Evolutionary conservation across 164 flowering plant species (phyloP), one percentile per base, ranked within the genome.

Genomic region (Vitis rotundifolia): DNA sequence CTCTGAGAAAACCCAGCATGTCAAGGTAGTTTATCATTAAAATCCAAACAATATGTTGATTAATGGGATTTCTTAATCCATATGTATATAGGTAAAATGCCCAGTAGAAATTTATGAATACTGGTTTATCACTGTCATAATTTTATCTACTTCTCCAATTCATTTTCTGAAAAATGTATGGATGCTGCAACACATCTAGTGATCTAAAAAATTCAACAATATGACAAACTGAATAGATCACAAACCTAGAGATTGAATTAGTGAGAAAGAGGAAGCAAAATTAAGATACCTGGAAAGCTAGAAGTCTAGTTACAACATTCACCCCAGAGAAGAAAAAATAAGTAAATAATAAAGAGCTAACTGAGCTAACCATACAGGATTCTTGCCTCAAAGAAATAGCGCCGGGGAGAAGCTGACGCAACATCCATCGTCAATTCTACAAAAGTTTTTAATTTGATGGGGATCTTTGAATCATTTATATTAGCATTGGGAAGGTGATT

Each of bases 381-480:
- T 60, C 88, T 85, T 84, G 85, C 99, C 98, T 95, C 99, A 74
- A 95, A 95, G 78, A 95, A 90, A 73, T 93, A 95, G 11, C 97
- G 91, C 52, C 99, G 76, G 14, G 99, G 99, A 19, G 98, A 88
- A 75, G 99, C 98, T 73, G 99, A 95, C 75, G 94, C 87, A 76
- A 95, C 76, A 86, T 95, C 99, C 99, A 95, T 95, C 7, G 90
- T 80, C 74, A 86, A 61, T 74, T 89, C 93, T 74, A 95, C 93
- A 81, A 86, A 93, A 44, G 79, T 78, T 84, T 79, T 91, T 67
- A 94, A 72, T 69, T 77, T 91, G 68, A 94, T 68, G 11, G 99
- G 94, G 19, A 61, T 58, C 59, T 66, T 68, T 16, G 75, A 48
- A 2, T 62, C 67, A 69, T 62, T 64, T 61, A 0, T 47, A 53